Evolutionary conservation across 2,329 filamentous ascomycete species (phyloP), one percentile per base, ranked within the genome.

Genomic region (Niveomyces coronatus): DNA sequence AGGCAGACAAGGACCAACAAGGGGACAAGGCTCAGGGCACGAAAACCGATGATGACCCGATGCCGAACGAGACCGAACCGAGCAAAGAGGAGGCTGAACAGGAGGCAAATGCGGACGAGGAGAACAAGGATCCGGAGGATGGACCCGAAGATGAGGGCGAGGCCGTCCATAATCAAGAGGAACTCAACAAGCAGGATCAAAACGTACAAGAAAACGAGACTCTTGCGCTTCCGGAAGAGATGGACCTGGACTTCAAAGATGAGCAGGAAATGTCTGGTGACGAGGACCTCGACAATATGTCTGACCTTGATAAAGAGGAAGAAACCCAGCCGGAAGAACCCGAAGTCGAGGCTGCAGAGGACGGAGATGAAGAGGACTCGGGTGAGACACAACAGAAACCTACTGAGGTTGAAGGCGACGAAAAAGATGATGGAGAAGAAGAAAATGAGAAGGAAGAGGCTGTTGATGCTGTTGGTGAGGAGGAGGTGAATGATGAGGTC

Each of bases 141-240:
- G 70, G 76, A 27, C 79, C 84, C 43, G 74, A 76, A 29, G 74
- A 76, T 20, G 76, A 72, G 18, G 65, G 68, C 14, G 75, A 75
- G 30, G 70, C 70, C 57, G 62, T 69, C 13, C 61, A 67, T 35
- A 62, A 65, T 5, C 67, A 71, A 43, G 71, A 77, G 20, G 72
- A 78, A 44, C 55, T 70, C 32, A 75, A 75, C 46, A 65, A 64
- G 32, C 75, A 79, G 49, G 76, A 88, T 43, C 81, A 86, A 36
- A 81, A 89, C 50, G 75, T 85, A 2, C 75, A 89, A 48, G 82
- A 94, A 54, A 80, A 86, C 49, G 79, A 94, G 43, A 79, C 81
- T 3, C 67, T 94, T 43, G 86, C 88, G 31, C 67, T 94, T 16
- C 87, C 87, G 0, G 87, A 94, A 29, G 85, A 94, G 46, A 82